Percentiles rank a stretch among this genome's conserved stretches.
Conservation (phyloP, 2,329 filamentous ascomycete species). For the Ustilaginoidea virens region DNA sequence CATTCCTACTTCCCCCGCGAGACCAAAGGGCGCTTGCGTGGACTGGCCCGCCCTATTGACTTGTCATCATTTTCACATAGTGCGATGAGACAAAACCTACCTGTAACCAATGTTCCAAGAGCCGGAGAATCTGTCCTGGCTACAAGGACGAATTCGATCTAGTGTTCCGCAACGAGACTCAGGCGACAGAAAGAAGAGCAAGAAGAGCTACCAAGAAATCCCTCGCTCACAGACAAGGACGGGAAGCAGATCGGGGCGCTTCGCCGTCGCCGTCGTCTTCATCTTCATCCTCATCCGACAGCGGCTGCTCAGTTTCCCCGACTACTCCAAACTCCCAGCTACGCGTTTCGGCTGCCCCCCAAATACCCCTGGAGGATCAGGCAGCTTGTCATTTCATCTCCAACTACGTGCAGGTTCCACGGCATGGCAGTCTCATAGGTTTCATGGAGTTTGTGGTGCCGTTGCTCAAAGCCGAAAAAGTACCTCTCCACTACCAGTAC, state of each 20-base stretch:
- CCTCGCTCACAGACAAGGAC: constrained; percentile 18
- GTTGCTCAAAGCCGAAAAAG: constrained; percentile 29
- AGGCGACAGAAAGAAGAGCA: constrained; percentile 48
- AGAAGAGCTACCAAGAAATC: constrained; percentile 38
- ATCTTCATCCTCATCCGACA: constrained; percentile 6
- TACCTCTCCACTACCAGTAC: constrained; percentile 32
- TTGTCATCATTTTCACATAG: constrained; percentile 18
- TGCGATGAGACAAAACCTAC: constrained; percentile 53
- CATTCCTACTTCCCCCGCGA: not conserved
- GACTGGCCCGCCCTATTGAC: too few species aligned
- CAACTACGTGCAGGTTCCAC: constrained; percentile 42
- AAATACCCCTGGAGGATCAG: constrained; percentile 34
- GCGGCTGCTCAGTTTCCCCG: constrained; percentile 4
- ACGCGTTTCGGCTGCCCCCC: constrained; percentile 16
- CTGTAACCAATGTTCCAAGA: constrained; percentile 50
- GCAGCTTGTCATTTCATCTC: constrained; percentile 44
- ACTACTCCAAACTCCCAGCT: constrained; percentile 9
- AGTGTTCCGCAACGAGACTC: constrained; percentile 58
- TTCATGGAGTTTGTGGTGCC: constrained; percentile 45
- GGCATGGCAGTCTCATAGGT: constrained; percentile 32
- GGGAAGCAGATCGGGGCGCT: constrained; percentile 10
- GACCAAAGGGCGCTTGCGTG: too few species aligned
- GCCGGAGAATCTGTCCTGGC: constrained; percentile 46
- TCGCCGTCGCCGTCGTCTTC: constrained; percentile 8
- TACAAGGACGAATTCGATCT: constrained; percentile 60